These are phyloP conservation scores for Larix kaempferi DNA, from an alignment of 75 land plant species.

Conservation along the genomic window DNA sequence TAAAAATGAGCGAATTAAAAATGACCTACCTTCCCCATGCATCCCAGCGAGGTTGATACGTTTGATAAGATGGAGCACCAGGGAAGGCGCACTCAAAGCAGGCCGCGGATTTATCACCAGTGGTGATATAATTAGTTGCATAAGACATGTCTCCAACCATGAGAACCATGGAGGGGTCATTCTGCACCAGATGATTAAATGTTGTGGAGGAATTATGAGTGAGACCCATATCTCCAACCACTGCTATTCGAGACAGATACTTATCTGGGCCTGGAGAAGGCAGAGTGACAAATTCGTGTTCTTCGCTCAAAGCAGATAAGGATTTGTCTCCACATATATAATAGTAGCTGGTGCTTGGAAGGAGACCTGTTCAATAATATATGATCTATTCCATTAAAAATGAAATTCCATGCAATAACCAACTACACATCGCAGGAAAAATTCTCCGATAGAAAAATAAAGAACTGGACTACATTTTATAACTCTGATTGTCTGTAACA, in stretches of 20 bases:
- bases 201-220: constrained; percentile 84
- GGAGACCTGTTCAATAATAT: constrained; percentile 41
- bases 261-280: constrained; percentile 42
- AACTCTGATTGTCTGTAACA: too few relatives aligned
- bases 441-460: too few relatives aligned
- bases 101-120: constrained; percentile 67
- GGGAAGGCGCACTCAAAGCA: constrained; percentile 83
- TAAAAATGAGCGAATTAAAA: background rate
- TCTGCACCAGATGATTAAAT: constrained; percentile 59
- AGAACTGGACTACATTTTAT: too few relatives aligned
- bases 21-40: constrained; percentile 77
- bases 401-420: too few relatives aligned
- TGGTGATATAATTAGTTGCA: constrained; percentile 80
- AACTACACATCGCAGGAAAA: too few relatives aligned
- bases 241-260: constrained; percentile 74
- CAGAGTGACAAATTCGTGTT: constrained; percentile 53
- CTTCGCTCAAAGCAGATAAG: constrained; percentile 63
- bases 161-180: constrained; percentile 74
- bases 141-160: constrained; percentile 84
- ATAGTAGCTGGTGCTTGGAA: constrained; percentile 62
- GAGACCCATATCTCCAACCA: constrained; percentile 91
- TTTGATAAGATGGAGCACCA: constrained; percentile 79
- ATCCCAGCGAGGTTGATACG: constrained; percentile 98
- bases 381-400: too few relatives aligned
- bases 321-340: constrained; percentile 83